Evolutionary conservation across 1,139 yeast species (phyloP).

Genomic region (Debaryomycetaceae sp.): DNA sequence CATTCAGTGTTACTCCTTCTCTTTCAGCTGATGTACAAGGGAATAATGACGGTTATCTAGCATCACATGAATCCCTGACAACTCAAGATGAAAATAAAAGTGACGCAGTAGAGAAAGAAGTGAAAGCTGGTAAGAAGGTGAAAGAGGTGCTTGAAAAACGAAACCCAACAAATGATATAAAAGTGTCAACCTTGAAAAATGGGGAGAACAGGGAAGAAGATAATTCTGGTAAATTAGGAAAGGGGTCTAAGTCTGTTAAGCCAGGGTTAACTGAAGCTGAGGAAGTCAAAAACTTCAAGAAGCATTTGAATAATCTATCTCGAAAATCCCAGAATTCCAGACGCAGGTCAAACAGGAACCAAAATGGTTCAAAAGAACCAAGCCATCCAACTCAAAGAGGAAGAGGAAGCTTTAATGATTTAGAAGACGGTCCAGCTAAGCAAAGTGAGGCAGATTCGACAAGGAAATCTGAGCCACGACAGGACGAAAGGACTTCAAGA

Average conservation of each 20-base stretch:
- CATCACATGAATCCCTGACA: not conserved
- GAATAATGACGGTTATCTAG: constrained; percentile 4
- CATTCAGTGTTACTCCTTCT: not conserved
- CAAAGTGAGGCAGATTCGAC: not conserved
- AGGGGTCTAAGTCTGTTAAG: not conserved
- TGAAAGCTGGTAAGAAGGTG: constrained; percentile 3
- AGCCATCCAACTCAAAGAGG: not conserved
- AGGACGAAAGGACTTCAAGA: not conserved
- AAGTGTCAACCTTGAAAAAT: constrained; percentile 2
- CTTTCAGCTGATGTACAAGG: not conserved
- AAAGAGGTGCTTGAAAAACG: constrained; percentile 3
- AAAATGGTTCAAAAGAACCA: not conserved
- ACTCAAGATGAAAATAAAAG: constrained; percentile 5
- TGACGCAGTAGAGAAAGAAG: constrained; percentile 7
- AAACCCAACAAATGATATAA: constrained; percentile 5
- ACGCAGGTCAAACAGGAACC: not conserved
- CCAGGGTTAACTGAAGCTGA: constrained; percentile 3
- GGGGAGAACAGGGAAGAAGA: not conserved
- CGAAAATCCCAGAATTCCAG: constrained; percentile 12
- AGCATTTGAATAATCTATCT: constrained; percentile 28
- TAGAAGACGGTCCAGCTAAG: not conserved
- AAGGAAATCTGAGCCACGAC: not conserved
- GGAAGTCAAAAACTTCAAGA: constrained; percentile 32
- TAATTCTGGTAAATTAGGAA: not conserved
- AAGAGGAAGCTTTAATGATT: not conserved